Base-by-base conservation (phyloP, 1,139 yeast species). In the Trichomonascaceae sp. region DNA sequence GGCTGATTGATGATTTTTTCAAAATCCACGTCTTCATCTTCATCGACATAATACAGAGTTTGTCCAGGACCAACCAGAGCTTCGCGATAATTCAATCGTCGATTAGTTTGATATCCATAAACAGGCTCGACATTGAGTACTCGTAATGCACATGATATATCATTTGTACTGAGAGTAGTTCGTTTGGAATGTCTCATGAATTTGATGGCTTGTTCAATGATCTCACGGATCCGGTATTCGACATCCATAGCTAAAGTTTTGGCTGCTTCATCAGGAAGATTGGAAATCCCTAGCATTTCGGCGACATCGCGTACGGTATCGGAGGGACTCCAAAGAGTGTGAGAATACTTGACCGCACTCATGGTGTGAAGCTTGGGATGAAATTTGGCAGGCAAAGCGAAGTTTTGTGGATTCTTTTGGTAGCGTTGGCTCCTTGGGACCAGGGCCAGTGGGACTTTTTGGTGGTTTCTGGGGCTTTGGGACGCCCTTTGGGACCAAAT, bases 281-380 rank as follows among this genome's bases (percentile, higher is more conserved):
- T 85, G 8, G 76, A 69, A 45, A 93, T 78, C 1, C 99, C 99
- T 19, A 93, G 75, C 2, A 90, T 81, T 65, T 93, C 99, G 0
- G 98, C 97, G 17, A 89, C 96, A 74, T 95, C 99, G 65, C 86
- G 86, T 19, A 95, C 96, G 0, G 99, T 95, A 67, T 95, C 99
- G 58, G 88, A 84, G 8, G 99, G 98, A 4, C 98, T 91, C 99
- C 99, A 93, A 58, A 93, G 78, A 1, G 98, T 88, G 69, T 90
- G 96, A 2, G 97, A 90, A 59, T 80, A 76, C 50, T 84, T 84
- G 53, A 71, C 69, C 51, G 69, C 58, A 54, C 60, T 59, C 46
- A 45, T 50, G n/a, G n/a, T 17, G 46, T 36, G n/a, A 38, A 30
- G 27, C 24, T 22, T 22, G 39, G 27, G 45, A 44, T 27, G 32